Evolutionary conservation across 2,329 filamentous ascomycete species (phyloP).

Genomic region (Laburnicola sp.): DNA sequence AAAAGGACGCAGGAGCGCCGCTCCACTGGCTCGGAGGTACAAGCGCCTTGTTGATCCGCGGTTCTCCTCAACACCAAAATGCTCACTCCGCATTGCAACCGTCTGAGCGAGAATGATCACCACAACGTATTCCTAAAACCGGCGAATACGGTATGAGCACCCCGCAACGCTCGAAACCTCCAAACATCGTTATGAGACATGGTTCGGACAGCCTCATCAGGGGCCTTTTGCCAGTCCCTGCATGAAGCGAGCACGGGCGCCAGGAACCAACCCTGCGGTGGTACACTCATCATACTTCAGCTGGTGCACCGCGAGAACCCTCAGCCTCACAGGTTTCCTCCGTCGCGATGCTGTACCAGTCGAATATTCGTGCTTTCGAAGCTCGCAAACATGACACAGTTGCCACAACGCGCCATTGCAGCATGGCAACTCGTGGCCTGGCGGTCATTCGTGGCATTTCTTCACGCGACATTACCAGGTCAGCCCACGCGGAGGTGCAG

Average conservation of each 20-base stretch:
- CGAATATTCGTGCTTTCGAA: no score
- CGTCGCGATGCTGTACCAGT: no score
- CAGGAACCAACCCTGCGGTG: slow-evolving; percentile 24
- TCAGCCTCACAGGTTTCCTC: no score
- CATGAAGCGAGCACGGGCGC: slow-evolving; percentile 24
- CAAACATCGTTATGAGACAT: slow-evolving; percentile 15
- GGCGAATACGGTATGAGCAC: neutral
- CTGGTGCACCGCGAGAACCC: slow-evolving; percentile 1
- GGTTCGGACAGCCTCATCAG: slow-evolving; percentile 9
- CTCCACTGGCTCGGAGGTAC: slow-evolving; percentile 3
- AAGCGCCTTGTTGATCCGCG: neutral
- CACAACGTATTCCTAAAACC: slow-evolving; percentile 3
- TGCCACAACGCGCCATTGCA: slow-evolving; percentile 11
- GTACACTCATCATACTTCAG: no score
- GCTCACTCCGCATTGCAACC: neutral
- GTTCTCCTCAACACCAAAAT: slow-evolving; percentile 4
- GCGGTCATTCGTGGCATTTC: neutral
- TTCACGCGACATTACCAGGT: neutral
- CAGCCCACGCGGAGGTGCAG: slow-evolving; percentile 2
- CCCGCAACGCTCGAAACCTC: neutral
- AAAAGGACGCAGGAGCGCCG: slow-evolving; percentile 1
- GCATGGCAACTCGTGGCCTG: slow-evolving; percentile 11
- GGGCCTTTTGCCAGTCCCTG: slow-evolving; percentile 26
- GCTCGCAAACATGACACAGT: no score
- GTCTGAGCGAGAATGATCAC: neutral